Evolutionary conservation across 2,329 filamentous ascomycete species (phyloP), one percentile per base, ranked within the genome.

Genomic region (Colletotrichum coccodes): DNA sequence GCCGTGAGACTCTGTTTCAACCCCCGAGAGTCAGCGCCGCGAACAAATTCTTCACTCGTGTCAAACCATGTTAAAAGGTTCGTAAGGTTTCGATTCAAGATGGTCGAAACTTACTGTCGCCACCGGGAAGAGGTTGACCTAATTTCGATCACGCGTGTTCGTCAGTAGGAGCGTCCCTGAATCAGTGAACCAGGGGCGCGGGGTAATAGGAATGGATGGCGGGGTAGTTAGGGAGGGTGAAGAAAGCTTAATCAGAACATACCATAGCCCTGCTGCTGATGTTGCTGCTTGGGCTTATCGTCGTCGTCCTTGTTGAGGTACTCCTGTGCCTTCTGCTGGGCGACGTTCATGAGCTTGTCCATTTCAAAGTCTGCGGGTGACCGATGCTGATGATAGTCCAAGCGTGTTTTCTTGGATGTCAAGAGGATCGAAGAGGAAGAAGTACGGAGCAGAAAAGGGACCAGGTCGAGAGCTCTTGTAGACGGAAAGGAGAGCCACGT

Each of bases 321-420:
- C 44, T 81, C 77, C 73, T 80, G 81, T 62, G 79, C 81, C 23
- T 75, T 76, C 23, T 52, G 49, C 9, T 42, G 46, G 26, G 62
- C 64, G 52, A 30, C 42, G 73, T 71, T 79, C 71, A 82, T 68
- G 68, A 83, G 66, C 63, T 78, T 79, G 47, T 83, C 79, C 81
- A 83, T 83, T 57, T 23, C 69, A 44, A 32, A 21, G 9, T 36
- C 16, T 23, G 40, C 7, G 36, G 34, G 23, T 38, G 40, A 23
- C 16, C 34, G 44, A 38, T 28, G 38, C 49, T 26, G 28, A 18
- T 26, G 14, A 26, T 18, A 40, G n/a, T n/a, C n/a, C 38, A 12
- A 47, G 6, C 23, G 18, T 46, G 11, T 16, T 21, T 34, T n/a
- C n/a, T n/a, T n/a, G 14, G 53, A 50, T 56, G 30, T 44, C 18